A percentile compares a stretch with the other conserved stretches of the same genome.
These are phyloP conservation scores for Eruca vesicaria DNA, from an alignment of 441 rosid species.

Conservation along the genomic window DNA sequence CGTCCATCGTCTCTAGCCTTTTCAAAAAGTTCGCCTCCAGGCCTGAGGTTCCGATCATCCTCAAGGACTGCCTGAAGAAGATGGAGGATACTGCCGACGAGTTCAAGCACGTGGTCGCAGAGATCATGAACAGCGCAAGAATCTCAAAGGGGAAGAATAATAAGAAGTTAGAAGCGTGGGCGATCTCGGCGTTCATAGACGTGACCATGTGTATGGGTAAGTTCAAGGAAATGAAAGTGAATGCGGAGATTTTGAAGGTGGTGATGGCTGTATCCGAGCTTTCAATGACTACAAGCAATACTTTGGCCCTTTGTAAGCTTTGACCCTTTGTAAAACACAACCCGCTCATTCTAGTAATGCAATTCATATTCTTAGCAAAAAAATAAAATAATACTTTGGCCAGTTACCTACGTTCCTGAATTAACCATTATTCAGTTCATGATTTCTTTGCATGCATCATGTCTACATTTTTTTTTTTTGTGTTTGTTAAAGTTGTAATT, in stretches of 20 bases:
- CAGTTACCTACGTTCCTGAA: constrained; percentile 25
- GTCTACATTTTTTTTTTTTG: neutral
- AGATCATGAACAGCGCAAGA: constrained; percentile 26
- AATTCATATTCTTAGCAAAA: too few relatives aligned
- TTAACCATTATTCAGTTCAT: neutral
- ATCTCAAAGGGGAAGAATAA: constrained; percentile 26
- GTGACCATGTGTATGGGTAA: constrained; percentile 52
- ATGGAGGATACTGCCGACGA: constrained; percentile 45
- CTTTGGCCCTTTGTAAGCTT: constrained; percentile 44
- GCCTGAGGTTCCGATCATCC: constrained; percentile 31
- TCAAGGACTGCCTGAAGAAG: constrained; percentile 49
- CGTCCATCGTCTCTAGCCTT: constrained; percentile 29
- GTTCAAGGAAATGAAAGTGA: constrained; percentile 39
- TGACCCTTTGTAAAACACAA: too few relatives aligned
- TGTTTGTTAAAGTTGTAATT: neutral
- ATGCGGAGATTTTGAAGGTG: constrained; percentile 39
- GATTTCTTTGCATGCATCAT: constrained; percentile 17
- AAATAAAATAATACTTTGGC: too few relatives aligned
- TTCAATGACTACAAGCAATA: constrained; percentile 54
- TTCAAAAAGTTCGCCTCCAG: constrained; percentile 14
- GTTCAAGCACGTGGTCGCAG: constrained; percentile 44
- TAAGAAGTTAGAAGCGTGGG: constrained; percentile 54
- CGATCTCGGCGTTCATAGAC: constrained; percentile 65
- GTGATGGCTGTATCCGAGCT: constrained; percentile 40
- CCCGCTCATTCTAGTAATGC: too few relatives aligned